Conservation (phyloP, 345 rosid genomes). For the Odontarrhena argentea region DNA sequence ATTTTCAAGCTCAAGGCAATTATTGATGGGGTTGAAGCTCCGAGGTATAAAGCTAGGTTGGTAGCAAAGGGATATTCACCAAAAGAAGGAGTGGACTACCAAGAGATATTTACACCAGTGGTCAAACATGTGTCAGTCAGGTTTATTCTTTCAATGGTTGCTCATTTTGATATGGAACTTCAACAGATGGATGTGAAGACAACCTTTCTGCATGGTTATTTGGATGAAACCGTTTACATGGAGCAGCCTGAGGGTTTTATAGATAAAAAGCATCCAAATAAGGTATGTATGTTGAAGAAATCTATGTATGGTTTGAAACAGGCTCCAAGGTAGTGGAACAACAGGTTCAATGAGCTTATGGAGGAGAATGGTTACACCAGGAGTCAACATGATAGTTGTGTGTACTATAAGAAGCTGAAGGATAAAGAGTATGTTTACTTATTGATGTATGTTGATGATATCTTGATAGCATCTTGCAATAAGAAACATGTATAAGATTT, state of each 20-base stretch:
- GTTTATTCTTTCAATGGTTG: no score
- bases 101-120: no score
- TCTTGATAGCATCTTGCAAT: background rate
- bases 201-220: background rate
- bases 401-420: no score
- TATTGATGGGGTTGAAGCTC: no score
- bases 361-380: background rate
- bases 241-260: background rate
- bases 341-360: background rate
- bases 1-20: background rate
- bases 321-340: background rate
- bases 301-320: background rate
- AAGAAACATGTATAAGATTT: background rate
- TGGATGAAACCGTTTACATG: background rate
- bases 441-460: background rate
- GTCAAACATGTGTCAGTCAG: no score
- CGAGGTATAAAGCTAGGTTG: background rate
- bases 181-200: background rate
- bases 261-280: background rate
- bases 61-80: background rate
- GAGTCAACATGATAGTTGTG: background rate
- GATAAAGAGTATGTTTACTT: background rate
- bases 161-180: background rate
- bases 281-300: background rate
- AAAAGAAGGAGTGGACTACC: background rate